Base-by-base conservation (phyloP, 371 early-diverging fungal species). In the Mucor mucedo region DNA sequence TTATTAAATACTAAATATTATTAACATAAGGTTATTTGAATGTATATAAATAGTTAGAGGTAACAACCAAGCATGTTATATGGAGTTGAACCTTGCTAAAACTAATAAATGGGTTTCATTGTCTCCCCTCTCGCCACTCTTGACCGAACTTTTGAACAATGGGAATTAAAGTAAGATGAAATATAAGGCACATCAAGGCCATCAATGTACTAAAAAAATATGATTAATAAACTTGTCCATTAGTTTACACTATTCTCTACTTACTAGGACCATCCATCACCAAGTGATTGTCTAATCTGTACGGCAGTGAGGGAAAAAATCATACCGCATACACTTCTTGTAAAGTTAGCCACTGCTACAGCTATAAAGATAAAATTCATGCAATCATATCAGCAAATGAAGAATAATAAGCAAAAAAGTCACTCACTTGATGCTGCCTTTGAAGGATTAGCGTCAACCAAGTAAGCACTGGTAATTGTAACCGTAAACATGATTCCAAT, bases 241-340 rank as follows among this genome's bases (percentile, higher is more conserved):
- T 2, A 13, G 29, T 0, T 8, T 28, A 40, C 53, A 52, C 0
- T 21, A 21, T 1, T 21, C 21, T 35, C 4, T 27, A 68, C 75
- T 69, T 74, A 77, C 75, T 66, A 77, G 13, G 78, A 63, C 78
- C 78, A 77, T 10, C 70, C 70, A 53, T 74, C 72, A 28, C 70
- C 72, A 41, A 77, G 40, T 21, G 65, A 45, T 3, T 13, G 44
- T 27, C 73, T 55, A n/a, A 78, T 69, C 5, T 58, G 52, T 10
- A 71, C 73, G 2, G 73, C 66, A 16, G 69, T 58, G 1, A 78
- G 41, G 0, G 78, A 75, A 57, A 75, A 68, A 11, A 78, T 60
- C 75, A 74, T 78, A 13, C 71, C 71, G 39, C 66, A 55, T 8
- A 71, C 3, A 35, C 73, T 75, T 60, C 76, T 71, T 29, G 70